Conservation (phyloP, 1,139 yeast genomes). For the Yamadazyma triangularis region DNA sequence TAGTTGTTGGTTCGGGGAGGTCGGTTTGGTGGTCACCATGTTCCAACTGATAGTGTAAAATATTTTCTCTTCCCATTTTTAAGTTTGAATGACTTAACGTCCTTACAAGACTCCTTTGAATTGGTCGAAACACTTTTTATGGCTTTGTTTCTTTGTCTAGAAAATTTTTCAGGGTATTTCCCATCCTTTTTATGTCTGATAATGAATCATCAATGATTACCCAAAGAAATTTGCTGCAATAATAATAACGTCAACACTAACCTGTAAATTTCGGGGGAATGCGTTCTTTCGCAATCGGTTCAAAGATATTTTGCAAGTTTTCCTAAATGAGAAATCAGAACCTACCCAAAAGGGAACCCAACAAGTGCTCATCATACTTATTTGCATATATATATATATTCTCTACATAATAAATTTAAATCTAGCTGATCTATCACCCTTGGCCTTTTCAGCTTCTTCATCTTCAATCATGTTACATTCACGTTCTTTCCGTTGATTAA, state of each 20-base stretch:
- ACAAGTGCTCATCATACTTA: no score
- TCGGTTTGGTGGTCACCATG: slow-evolving; percentile 37
- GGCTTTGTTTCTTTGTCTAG: not conserved
- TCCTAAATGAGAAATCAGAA: no score
- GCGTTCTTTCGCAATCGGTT: not conserved
- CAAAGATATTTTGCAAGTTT: no score
- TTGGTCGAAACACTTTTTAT: not conserved
- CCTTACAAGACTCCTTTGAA: not conserved
- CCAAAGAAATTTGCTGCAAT: not conserved
- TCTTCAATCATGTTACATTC: slow-evolving; percentile 1
- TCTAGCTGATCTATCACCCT: slow-evolving; percentile 1
- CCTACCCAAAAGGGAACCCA: no score
- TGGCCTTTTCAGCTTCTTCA: slow-evolving; percentile 2
- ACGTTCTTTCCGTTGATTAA: slow-evolving; percentile 1
- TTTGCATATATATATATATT: no score
- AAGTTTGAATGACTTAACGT: slow-evolving; percentile 3
- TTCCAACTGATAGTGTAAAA: slow-evolving; percentile 37
- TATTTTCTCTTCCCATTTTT: slow-evolving; percentile 44
- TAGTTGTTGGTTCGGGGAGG: slow-evolving; percentile 17
- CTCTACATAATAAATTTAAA: not conserved
- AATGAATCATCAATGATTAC: not conserved
- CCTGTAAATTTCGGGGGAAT: not conserved
- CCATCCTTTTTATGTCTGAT: no score
- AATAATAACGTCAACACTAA: not conserved
- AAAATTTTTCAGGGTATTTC: not conserved